A percentile compares a stretch with the other conserved stretches of the same genome.
Conservation (phyloP, 345 rosid genomes). For the Dimocarpus longan region DNA sequence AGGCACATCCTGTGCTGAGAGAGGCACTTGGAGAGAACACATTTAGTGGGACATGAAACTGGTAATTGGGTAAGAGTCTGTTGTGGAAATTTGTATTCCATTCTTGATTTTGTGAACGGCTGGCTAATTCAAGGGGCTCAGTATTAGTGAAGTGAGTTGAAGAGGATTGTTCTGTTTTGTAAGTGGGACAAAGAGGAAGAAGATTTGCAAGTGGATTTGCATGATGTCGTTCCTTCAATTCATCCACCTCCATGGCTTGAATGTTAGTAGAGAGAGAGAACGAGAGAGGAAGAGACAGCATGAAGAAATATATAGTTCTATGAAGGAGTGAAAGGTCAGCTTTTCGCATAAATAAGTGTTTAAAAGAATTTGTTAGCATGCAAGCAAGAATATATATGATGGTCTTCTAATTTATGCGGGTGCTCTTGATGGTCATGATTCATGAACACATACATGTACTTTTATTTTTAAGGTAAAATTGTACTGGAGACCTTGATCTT, state of each 20-base stretch:
- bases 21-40: constrained; percentile 39
- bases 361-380: not conserved
- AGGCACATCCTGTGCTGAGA: constrained; percentile 26
- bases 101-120: constrained; percentile 29
- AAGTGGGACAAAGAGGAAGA: constrained; percentile 23
- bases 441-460: not conserved
- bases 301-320: not conserved
- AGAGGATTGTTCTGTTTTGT: constrained; percentile 11
- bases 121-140: constrained; percentile 32
- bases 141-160: constrained; percentile 14
- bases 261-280: not conserved
- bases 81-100: constrained; percentile 27
- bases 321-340: constrained; percentile 1
- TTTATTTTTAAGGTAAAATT: not conserved
- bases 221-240: constrained; percentile 25
- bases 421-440: not conserved
- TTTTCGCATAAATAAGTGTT: not conserved
- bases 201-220: constrained; percentile 20
- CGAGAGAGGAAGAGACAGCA: constrained; percentile 11
- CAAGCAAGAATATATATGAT: not conserved
- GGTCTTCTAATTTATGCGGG: not conserved
- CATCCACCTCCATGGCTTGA: constrained; percentile 31
- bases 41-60: constrained; percentile 37
- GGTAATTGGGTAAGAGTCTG: constrained; percentile 29
- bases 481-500: not conserved